Percentiles rank a stretch among this genome's conserved stretches.
Evolutionary conservation across 2,329 filamentous ascomycete genomes (phyloP).

Genomic region (Knoxdaviesia proteae): DNA sequence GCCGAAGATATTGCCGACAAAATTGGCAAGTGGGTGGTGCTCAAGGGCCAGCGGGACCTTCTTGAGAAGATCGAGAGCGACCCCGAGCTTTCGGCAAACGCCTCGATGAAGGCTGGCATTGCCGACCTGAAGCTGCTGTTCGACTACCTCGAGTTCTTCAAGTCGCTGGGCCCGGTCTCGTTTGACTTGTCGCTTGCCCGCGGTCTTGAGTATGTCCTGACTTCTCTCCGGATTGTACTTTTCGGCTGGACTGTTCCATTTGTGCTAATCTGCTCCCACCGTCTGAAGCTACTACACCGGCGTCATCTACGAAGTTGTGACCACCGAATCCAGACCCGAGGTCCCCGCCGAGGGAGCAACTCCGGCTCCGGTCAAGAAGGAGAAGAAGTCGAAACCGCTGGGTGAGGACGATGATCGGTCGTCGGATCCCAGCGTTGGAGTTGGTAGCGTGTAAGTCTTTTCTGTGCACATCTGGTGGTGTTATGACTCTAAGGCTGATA

Average conservation of each 20-base stretch:
- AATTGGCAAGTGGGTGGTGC: constrained; percentile 68
- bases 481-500: background rate
- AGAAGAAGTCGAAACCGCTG: constrained; percentile 26
- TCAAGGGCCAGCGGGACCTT: constrained; percentile 55
- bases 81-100: constrained; percentile 46
- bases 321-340: constrained; percentile 48
- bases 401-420: constrained; percentile 44
- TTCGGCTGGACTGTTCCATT: background rate
- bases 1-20: constrained; percentile 58
- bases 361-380: constrained; percentile 16
- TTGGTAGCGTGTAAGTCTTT: constrained; percentile 44
- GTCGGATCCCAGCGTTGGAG: constrained; percentile 59
- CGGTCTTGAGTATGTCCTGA: constrained; percentile 41
- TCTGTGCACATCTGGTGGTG: background rate
- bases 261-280: background rate
- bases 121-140: constrained; percentile 66
- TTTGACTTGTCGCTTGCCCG: constrained; percentile 82
- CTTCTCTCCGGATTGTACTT: constrained; percentile 20
- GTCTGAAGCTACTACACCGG: constrained; percentile 68
- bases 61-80: constrained; percentile 49
- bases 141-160: constrained; percentile 61
- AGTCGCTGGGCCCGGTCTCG: constrained; percentile 51
- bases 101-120: constrained; percentile 57
- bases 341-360: constrained; percentile 15
- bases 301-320: constrained; percentile 77